Percentiles rank a stretch among this genome's conserved stretches.
Evolutionary conservation across 306 rosid species (phyloP).

Genomic region (Quercus agrifolia): DNA sequence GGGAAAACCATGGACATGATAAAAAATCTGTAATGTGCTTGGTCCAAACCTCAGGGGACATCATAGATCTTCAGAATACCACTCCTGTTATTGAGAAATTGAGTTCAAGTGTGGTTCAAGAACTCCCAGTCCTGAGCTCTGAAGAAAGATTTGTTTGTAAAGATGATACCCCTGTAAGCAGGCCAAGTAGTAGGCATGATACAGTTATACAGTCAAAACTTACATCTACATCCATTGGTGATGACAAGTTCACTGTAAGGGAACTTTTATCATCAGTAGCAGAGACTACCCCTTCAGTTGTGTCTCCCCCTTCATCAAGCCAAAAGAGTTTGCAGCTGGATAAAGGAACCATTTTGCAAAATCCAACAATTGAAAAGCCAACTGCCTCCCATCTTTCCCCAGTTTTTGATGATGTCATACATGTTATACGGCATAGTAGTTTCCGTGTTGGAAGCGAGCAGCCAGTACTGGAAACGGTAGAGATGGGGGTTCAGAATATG

Average conservation of each 20-base stretch:
- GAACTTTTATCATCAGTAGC: conserved; percentile 55
- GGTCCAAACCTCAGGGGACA: conserved; percentile 29
- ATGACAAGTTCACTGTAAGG: conserved; percentile 79
- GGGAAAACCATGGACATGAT: conserved; percentile 29
- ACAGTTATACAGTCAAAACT: conserved; percentile 27
- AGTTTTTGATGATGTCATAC: conserved; percentile 90
- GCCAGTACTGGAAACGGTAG: conserved; percentile 68
- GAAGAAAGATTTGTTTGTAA: conserved; percentile 44
- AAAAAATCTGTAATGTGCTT: conserved; percentile 27
- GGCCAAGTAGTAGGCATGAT: conserved; percentile 29
- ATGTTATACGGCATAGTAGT: conserved; percentile 96
- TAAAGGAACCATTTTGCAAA: conserved; percentile 42
- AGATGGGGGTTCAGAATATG: conserved; percentile 85
- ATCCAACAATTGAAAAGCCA: conserved; percentile 47
- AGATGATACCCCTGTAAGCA: conserved; percentile 33
- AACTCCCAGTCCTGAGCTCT: conserved; percentile 30
- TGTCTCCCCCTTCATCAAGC: conserved; percentile 36
- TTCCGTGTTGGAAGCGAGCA: conserved; percentile 90
- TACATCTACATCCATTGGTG: conserved; percentile 40
- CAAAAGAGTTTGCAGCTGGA: conserved; percentile 53
- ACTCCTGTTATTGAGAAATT: conserved; percentile 20
- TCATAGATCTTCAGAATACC: conserved; percentile 39
- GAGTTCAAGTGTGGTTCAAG: conserved; percentile 24
- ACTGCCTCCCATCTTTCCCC: conserved; percentile 67
- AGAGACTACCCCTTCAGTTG: conserved; percentile 41